A percentile compares a stretch with the other conserved stretches of the same genome.
Evolutionary conservation across 176 grass and related monocot genomes (phyloP).

Genomic region (Pharus latifolius): DNA sequence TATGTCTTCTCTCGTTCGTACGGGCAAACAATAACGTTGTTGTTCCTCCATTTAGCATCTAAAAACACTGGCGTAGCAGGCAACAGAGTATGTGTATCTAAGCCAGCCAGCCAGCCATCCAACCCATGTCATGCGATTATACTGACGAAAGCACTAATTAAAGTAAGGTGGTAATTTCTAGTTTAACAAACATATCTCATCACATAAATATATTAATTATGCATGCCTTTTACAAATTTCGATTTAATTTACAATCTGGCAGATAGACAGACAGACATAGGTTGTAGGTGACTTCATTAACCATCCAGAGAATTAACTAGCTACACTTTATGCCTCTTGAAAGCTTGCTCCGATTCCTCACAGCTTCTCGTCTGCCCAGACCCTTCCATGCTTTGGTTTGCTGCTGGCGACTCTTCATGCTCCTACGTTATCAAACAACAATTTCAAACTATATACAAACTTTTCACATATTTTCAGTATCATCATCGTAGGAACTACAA

Average conservation of each 20-base stretch:
- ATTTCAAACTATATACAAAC: too few species aligned
- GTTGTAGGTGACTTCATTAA: too few species aligned
- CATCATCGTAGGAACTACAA: too few species aligned
- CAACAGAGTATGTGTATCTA: too few species aligned
- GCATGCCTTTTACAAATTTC: neutral
- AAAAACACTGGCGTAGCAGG: too few species aligned
- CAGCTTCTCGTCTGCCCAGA: neutral
- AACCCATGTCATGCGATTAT: too few species aligned
- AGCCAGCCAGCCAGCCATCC: too few species aligned
- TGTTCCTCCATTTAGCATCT: too few species aligned
- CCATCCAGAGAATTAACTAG: neutral
- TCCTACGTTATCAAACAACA: conserved; percentile 15
- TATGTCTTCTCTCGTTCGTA: too few species aligned
- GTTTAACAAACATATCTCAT: neutral
- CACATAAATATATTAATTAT: too few species aligned
- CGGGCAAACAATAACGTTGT: too few species aligned
- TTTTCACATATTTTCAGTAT: too few species aligned
- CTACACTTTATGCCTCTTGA: conserved; percentile 25
- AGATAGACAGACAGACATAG: neutral
- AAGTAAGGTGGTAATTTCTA: neutral
- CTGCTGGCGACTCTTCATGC: conserved; percentile 1
- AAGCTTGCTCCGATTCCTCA: conserved; percentile 14
- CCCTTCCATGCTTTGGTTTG: conserved; percentile 18
- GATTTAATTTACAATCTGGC: neutral
- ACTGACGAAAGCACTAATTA: neutral